A percentile compares a stretch with the other conserved stretches of the same genome.
Evolutionary conservation across 345 rosid genomes (phyloP).

Genomic region (Anacardium occidentale): DNA sequence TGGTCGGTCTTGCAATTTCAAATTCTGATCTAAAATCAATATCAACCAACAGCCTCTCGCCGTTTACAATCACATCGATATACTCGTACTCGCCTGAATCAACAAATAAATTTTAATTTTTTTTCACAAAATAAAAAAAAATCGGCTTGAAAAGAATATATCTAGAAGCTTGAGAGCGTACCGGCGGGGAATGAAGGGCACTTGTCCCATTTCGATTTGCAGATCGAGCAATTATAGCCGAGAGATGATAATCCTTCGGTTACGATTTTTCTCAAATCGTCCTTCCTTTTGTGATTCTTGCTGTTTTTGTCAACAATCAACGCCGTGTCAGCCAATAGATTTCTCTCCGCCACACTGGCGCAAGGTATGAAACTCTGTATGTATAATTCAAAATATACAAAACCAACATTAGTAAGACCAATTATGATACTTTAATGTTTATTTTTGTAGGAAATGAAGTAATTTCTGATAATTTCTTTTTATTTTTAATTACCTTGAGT

Average conservation of each 20-base stretch:
- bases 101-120: neutral
- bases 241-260: conserved; percentile 58
- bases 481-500: conserved; percentile 57
- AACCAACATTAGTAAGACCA: neutral
- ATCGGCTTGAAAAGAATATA: neutral
- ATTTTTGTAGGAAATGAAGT: neutral
- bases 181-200: conserved; percentile 73
- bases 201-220: conserved; percentile 95
- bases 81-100: conserved; percentile 82
- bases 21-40: conserved; percentile 94
- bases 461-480: neutral
- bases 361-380: conserved; percentile 79
- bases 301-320: conserved; percentile 78
- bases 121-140: too few relatives aligned
- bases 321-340: conserved; percentile 77
- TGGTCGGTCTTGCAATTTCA: conserved; percentile 83
- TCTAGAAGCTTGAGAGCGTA: conserved; percentile 19
- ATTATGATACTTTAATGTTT: too few relatives aligned
- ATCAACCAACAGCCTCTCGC: conserved; percentile 72
- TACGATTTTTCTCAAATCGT: conserved; percentile 61
- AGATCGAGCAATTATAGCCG: conserved; percentile 73
- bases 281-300: conserved; percentile 64
- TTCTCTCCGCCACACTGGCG: conserved; percentile 66
- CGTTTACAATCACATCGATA: conserved; percentile 70
- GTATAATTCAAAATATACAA: conserved; percentile 11